phyloP scores from a whole-genome alignment of 1,284 basidiomycete genomes.

The Cutaneotrichosporon curvatum region DNA sequence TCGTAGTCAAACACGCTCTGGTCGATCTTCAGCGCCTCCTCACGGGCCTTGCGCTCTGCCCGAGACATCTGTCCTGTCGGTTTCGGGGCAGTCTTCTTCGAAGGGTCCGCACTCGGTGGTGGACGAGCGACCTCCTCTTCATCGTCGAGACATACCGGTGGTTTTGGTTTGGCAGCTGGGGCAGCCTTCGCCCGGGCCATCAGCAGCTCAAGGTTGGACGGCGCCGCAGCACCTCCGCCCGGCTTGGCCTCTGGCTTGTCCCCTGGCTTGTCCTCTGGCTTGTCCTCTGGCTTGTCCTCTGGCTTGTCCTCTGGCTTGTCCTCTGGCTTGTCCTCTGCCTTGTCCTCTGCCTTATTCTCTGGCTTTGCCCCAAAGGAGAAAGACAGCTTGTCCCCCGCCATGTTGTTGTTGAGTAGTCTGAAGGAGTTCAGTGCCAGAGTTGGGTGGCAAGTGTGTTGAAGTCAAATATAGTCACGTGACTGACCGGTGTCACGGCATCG shows the following conservation, averaged over 20 bases:
- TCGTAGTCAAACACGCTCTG: slow-evolving; percentile 89
- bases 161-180: slow-evolving; percentile 4
- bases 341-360: background rate
- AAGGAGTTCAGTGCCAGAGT: background rate
- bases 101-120: too few relatives aligned
- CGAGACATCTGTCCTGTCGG: slow-evolving; percentile 18
- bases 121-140: slow-evolving; percentile 26
- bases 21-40: slow-evolving; percentile 72
- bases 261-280: background rate
- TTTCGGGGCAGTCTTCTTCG: too few relatives aligned
- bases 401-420: slow-evolving; percentile 2
- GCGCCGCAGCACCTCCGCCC: too few relatives aligned
- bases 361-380: slow-evolving; percentile 34
- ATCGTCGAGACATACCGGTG: slow-evolving; percentile 21
- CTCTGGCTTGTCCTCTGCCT: background rate
- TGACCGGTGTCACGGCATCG: too few relatives aligned
- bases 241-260: background rate
- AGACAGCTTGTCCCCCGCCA: slow-evolving; percentile 34
- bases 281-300: slow-evolving; percentile 14
- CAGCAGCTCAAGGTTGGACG: slow-evolving; percentile 35
- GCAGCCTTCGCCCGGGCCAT: slow-evolving; percentile 32
- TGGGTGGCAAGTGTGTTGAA: background rate
- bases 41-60: slow-evolving; percentile 43
- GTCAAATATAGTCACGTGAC: too few relatives aligned
- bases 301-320: too few relatives aligned